phyloP scores from a whole-genome alignment of 805 yeast species.

The Ogataea pini region DNA sequence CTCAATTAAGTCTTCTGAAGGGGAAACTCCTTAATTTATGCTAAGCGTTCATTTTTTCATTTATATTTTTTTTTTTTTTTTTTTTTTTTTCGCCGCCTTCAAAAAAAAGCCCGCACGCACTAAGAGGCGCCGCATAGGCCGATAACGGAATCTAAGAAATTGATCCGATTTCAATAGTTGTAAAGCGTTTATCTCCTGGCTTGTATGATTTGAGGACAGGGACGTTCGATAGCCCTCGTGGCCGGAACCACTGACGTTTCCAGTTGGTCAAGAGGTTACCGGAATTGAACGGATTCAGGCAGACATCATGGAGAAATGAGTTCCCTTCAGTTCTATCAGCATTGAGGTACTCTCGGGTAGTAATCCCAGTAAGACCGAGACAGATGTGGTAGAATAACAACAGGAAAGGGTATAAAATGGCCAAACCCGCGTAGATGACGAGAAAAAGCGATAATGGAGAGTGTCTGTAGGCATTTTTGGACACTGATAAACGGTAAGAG shows the following conservation, averaged over 20 bases:
- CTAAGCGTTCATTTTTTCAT: neutral
- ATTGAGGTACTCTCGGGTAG: constrained; percentile 73
- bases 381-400: constrained; percentile 55
- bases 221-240: constrained; percentile 40
- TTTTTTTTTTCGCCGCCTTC: neutral
- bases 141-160: constrained; percentile 5
- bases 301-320: constrained; percentile 31
- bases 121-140: neutral
- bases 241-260: constrained; percentile 36
- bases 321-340: constrained; percentile 35
- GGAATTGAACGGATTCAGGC: constrained; percentile 41
- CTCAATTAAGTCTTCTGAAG: too few species aligned
- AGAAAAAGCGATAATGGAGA: constrained; percentile 51
- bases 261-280: constrained; percentile 36
- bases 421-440: constrained; percentile 48
- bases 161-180: constrained; percentile 15
- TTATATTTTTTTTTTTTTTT: neutral
- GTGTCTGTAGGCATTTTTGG: constrained; percentile 21
- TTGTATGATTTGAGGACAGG: constrained; percentile 33
- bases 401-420: constrained; percentile 55
- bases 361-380: constrained; percentile 56
- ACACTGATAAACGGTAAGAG: constrained; percentile 29
- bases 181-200: constrained; percentile 43
- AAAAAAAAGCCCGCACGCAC: constrained; percentile 3
- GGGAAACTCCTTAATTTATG: too few species aligned